Conservation (phyloP, 169 alveolate species). For the Plasmodium fragile region DNA sequence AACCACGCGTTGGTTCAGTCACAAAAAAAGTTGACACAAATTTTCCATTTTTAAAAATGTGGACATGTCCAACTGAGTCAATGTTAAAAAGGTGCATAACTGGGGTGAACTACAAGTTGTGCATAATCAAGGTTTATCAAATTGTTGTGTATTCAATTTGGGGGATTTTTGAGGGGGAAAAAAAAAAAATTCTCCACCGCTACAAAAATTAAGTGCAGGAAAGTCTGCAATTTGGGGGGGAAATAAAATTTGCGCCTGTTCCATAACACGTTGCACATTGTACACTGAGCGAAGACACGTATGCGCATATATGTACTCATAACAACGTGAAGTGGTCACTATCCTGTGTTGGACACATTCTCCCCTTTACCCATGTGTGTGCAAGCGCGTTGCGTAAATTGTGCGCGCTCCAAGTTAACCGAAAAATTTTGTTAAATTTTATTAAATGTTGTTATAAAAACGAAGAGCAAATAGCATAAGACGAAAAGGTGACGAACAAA, state of each 20-base stretch:
- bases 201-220: not conserved
- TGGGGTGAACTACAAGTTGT: not conserved
- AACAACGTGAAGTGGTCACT: not conserved
- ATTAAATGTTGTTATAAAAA: not conserved
- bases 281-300: not conserved
- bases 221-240: constrained; percentile 4
- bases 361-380: not conserved
- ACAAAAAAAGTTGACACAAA: not conserved
- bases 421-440: not conserved
- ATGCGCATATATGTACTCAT: not conserved
- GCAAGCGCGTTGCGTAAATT: constrained; percentile 26
- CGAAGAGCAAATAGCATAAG: not conserved
- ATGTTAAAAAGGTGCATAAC: not conserved
- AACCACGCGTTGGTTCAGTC: not conserved
- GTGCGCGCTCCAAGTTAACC: not conserved
- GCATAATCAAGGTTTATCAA: not conserved
- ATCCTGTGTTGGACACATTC: not conserved
- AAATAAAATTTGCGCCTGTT: not conserved
- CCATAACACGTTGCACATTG: not conserved
- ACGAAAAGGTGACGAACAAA: not conserved
- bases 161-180: not conserved
- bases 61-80: not conserved
- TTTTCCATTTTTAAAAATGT: constrained; percentile 16
- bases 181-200: not conserved
- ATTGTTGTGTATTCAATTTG: not conserved